Evolutionary conservation across 2,329 filamentous ascomycete genomes (phyloP).

Genomic region (Aspergillus alliaceus): DNA sequence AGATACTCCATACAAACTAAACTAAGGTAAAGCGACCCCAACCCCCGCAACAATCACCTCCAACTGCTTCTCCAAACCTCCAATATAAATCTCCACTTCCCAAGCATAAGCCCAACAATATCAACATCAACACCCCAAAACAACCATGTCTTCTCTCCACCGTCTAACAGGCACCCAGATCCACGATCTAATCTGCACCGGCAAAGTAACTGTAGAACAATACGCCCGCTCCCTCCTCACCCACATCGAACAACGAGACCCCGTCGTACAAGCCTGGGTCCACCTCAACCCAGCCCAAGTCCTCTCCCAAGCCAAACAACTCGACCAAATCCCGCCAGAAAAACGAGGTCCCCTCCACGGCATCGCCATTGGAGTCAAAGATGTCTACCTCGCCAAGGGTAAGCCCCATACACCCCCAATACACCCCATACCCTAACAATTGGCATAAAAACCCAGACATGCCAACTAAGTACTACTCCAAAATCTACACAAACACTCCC

Average conservation of each 20-base stretch:
- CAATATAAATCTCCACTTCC: no score
- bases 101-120: no score
- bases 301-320: conserved; percentile 44
- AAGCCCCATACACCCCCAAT: background rate
- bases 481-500: background rate
- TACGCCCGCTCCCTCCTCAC: conserved; percentile 51
- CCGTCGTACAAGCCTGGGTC: conserved; percentile 53
- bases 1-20: no score
- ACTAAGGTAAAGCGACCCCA: no score
- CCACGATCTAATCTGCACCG: conserved; percentile 11
- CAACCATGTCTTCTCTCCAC: background rate
- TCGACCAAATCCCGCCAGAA: conserved; percentile 51
- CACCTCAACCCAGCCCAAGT: conserved; percentile 50
- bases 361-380: conserved; percentile 60
- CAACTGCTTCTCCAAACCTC: no score
- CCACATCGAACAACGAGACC: conserved; percentile 48
- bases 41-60: no score
- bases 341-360: conserved; percentile 59
- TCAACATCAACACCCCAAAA: no score
- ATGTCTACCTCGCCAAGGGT: conserved; percentile 60
- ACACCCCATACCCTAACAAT: no score
- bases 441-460: conserved; percentile 9
- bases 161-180: background rate
- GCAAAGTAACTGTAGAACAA: conserved; percentile 49
- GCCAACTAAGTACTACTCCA: conserved; percentile 13